Percentiles rank a stretch among this genome's conserved stretches.
Evolutionary conservation across 345 rosid genomes (phyloP).

Genomic region (Geranium brycei): DNA sequence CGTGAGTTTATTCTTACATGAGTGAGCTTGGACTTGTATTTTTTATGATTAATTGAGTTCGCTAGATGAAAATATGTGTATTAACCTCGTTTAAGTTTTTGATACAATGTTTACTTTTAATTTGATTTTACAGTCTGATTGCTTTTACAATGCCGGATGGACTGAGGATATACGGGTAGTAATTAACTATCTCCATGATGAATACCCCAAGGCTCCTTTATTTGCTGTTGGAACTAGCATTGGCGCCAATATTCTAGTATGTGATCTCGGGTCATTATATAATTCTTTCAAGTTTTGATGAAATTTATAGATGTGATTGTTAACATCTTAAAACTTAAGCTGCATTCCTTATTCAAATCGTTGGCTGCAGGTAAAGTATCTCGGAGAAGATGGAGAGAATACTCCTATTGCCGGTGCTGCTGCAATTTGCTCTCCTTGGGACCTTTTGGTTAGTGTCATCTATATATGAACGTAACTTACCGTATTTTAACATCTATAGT

Average conservation of each 20-base stretch:
- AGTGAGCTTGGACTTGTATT: too few species aligned
- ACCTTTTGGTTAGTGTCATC: constrained; percentile 62
- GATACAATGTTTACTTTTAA: too few species aligned
- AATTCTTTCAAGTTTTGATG: too few species aligned
- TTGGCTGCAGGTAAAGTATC: constrained; percentile 70
- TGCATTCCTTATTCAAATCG: background rate
- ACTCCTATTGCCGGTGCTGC: constrained; percentile 71
- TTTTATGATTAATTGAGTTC: too few species aligned
- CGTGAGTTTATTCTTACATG: constrained; percentile 29
- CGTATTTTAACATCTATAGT: too few species aligned
- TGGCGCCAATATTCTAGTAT: constrained; percentile 83
- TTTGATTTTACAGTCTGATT: constrained; percentile 53
- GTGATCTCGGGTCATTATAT: background rate
- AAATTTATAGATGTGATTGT: too few species aligned
- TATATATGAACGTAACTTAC: too few species aligned
- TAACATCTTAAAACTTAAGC: background rate
- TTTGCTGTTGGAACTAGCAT: constrained; percentile 87
- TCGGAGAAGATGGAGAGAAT: constrained; percentile 69
- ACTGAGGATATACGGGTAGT: constrained; percentile 63
- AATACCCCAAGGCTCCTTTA: constrained; percentile 72
- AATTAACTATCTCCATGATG: constrained; percentile 38
- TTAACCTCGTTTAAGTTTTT: too few species aligned
- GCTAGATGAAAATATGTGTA: too few species aligned
- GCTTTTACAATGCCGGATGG: constrained; percentile 90
- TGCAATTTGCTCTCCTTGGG: constrained; percentile 87